Evolutionary conservation across 805 yeast genomes (phyloP).

Genomic region (Metschnikowia colocasiae): DNA sequence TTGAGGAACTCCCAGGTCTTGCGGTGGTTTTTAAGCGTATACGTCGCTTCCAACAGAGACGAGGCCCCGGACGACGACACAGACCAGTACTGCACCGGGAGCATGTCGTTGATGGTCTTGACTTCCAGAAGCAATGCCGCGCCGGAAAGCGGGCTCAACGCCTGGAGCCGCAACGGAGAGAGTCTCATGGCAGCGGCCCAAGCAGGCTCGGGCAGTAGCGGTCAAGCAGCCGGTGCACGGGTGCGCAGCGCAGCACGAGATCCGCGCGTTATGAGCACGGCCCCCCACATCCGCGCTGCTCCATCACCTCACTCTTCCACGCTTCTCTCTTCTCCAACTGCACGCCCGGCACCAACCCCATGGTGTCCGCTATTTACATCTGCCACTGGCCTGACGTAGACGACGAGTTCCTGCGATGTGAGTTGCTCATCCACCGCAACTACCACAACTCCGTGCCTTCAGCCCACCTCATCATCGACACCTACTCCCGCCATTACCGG

Average conservation of each 20-base stretch:
- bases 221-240: neutral
- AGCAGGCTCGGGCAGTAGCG: too few relatives aligned
- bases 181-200: neutral
- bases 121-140: slow-evolving; percentile 15
- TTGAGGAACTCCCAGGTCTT: slow-evolving; percentile 67
- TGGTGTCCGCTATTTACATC: slow-evolving; percentile 39
- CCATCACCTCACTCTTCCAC: neutral
- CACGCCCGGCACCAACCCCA: slow-evolving; percentile 7
- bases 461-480: slow-evolving; percentile 21
- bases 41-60: slow-evolving; percentile 30
- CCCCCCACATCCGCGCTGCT: neutral
- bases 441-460: slow-evolving; percentile 32
- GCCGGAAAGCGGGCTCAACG: slow-evolving; percentile 6
- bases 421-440: slow-evolving; percentile 32
- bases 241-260: neutral
- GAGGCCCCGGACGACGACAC: neutral
- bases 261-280: neutral
- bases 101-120: slow-evolving; percentile 52
- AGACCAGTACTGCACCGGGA: slow-evolving; percentile 18
- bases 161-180: neutral
- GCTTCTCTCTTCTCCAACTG: neutral
- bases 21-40: slow-evolving; percentile 49
- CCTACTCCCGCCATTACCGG: slow-evolving; percentile 25
- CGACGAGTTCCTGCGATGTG: slow-evolving; percentile 23
- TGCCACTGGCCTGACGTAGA: slow-evolving; percentile 33